Evolutionary conservation across 2,329 filamentous ascomycete genomes (phyloP).

Genomic region (Pseudocercospora vitis): DNA sequence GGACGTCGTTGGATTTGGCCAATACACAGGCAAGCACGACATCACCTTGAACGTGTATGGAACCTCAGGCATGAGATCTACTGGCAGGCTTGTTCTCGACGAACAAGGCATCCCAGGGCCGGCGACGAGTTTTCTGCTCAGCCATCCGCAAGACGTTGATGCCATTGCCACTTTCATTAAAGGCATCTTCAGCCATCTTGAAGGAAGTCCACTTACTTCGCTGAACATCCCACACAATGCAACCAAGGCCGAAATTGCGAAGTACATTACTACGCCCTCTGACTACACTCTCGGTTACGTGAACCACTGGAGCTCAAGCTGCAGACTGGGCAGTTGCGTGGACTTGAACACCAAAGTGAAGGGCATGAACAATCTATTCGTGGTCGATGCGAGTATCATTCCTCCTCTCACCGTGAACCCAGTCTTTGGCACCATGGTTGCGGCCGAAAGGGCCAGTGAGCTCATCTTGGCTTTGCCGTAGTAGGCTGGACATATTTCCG

Average conservation of each 20-base stretch:
- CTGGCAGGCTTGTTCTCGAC: conserved; percentile 55
- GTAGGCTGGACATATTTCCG: background rate
- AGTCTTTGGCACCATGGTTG: conserved; percentile 57
- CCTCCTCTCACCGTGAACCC: conserved; percentile 56
- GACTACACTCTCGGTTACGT: conserved; percentile 53
- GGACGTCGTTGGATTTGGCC: conserved; percentile 48
- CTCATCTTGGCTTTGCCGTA: conserved; percentile 43
- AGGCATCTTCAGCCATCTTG: conserved; percentile 51
- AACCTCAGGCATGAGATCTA: conserved; percentile 55
- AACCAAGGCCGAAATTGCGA: conserved; percentile 50
- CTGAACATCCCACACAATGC: conserved; percentile 51
- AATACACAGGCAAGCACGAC: conserved; percentile 53
- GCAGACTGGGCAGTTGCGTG: conserved; percentile 53
- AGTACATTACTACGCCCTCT: conserved; percentile 52
- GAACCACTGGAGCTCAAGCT: conserved; percentile 57
- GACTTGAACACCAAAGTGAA: conserved; percentile 50
- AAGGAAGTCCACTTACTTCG: conserved; percentile 46
- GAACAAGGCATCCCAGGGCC: conserved; percentile 58
- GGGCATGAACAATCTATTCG: conserved; percentile 53
- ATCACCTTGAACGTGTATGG: conserved; percentile 60
- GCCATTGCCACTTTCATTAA: conserved; percentile 54
- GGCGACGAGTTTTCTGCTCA: conserved; percentile 53
- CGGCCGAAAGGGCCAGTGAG: conserved; percentile 54
- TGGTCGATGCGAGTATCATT: conserved; percentile 54
- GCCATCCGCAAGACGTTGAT: conserved; percentile 48